Evolutionary conservation across 129 eudicot species (phyloP).

Genomic region (Pittosporum tobira): DNA sequence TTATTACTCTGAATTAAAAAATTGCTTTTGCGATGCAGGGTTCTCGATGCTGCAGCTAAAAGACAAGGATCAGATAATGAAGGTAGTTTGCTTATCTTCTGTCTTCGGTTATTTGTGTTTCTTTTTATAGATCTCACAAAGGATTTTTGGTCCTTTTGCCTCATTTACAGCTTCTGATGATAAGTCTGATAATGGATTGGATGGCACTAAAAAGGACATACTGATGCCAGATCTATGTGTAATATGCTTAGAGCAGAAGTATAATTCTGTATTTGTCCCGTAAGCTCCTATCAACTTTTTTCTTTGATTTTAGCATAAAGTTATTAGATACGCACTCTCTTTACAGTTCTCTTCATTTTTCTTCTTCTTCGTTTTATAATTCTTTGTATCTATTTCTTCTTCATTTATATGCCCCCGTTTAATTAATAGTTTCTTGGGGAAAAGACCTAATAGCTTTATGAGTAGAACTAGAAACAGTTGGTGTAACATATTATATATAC

Average conservation of each 20-base stretch:
- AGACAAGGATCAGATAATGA: conserved; percentile 49
- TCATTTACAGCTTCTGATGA: conserved; percentile 36
- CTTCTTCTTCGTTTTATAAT: not conserved
- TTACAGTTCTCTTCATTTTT: not conserved
- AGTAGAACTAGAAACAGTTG: not conserved
- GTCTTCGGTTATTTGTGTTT: conserved; percentile 11
- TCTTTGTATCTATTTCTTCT: not conserved
- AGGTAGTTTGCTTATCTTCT: conserved; percentile 34
- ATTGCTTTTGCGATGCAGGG: conserved; percentile 40
- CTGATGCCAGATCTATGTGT: conserved; percentile 81
- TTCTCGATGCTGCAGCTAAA: conserved; percentile 91
- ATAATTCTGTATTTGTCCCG: conserved; percentile 96
- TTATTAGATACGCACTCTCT: not conserved
- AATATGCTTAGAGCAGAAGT: conserved; percentile 89
- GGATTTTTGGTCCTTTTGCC: conserved; percentile 2
- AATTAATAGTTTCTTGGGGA: too few species aligned
- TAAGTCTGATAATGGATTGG: conserved; percentile 47
- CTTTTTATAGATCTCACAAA: not conserved
- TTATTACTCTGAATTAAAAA: too few species aligned
- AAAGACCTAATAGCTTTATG: too few species aligned
- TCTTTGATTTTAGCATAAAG: not conserved
- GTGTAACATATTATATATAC: not conserved
- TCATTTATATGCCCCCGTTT: not conserved
- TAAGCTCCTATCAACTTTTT: conserved; percentile 31
- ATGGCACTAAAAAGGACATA: conserved; percentile 43